Evolutionary conservation across 352 stramenopile genomes (phyloP).

Genomic region (Plasmopara muralis): DNA sequence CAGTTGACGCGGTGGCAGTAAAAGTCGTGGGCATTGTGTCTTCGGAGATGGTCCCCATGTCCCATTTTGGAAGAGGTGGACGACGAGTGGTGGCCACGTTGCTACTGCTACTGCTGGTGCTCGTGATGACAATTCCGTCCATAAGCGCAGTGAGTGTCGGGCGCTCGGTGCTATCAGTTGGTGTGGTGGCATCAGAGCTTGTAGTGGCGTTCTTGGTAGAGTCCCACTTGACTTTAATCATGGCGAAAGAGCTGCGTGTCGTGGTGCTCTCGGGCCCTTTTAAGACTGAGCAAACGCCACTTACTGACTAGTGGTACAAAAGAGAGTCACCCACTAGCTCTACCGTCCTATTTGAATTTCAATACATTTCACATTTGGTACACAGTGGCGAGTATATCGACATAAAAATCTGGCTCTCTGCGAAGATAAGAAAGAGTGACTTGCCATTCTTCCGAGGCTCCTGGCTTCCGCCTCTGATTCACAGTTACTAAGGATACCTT

Average conservation of each 20-base stretch:
- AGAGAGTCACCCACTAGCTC: not conserved
- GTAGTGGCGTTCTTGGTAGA: conserved; percentile 28
- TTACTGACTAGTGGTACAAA: conserved; percentile 8
- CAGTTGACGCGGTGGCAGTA: conserved; percentile 30
- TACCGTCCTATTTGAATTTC: too few species aligned
- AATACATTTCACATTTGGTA: too few species aligned
- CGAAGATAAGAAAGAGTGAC: too few species aligned
- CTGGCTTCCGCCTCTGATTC: too few species aligned
- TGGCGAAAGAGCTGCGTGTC: conserved; percentile 11
- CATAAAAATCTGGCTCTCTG: too few species aligned
- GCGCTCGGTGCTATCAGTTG: conserved; percentile 1
- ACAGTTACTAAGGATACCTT: too few species aligned
- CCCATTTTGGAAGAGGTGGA: conserved; percentile 30
- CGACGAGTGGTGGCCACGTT: conserved; percentile 12
- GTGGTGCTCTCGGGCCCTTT: not conserved
- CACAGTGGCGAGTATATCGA: conserved; percentile 1
- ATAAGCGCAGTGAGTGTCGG: conserved; percentile 34
- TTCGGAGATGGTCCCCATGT: conserved; percentile 79
- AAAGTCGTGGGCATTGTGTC: conserved; percentile 41
- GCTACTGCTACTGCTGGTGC: conserved; percentile 12
- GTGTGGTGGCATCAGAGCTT: not conserved
- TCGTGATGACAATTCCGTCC: conserved; percentile 33
- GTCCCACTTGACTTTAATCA: conserved; percentile 76
- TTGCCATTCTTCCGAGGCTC: too few species aligned
- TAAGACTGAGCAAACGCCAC: not conserved